phyloP scores from a whole-genome alignment of 345 rosid species.

The Odontarrhena argentea region DNA sequence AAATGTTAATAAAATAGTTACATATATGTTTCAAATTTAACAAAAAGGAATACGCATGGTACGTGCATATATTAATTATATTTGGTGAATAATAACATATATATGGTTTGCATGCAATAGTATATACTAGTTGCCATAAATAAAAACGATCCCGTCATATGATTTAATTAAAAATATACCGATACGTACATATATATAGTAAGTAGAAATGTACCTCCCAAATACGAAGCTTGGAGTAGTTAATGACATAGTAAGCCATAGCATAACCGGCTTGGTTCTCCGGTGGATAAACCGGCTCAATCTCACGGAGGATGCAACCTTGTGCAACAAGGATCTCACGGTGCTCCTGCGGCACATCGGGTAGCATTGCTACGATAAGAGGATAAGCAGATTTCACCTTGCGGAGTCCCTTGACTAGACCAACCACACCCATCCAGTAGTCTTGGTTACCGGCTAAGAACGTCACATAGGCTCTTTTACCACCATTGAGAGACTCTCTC shows the following conservation, averaged over 20 bases:
- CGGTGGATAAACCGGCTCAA: slow-evolving; percentile 60
- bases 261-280: slow-evolving; percentile 55
- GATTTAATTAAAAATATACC: neutral
- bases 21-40: neutral
- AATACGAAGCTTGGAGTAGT: slow-evolving; percentile 76
- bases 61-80: no score
- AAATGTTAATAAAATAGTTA: neutral
- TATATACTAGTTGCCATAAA: no score
- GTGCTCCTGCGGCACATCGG: slow-evolving; percentile 69
- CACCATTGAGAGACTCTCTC: neutral
- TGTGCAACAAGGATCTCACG: slow-evolving; percentile 53
- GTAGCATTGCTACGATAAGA: slow-evolving; percentile 62
- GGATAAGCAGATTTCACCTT: slow-evolving; percentile 54
- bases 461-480: slow-evolving; percentile 50
- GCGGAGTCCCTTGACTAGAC: slow-evolving; percentile 64
- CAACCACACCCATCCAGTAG: slow-evolving; percentile 68
- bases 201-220: slow-evolving; percentile 56
- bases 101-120: no score
- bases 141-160: no score
- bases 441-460: slow-evolving; percentile 68
- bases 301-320: slow-evolving; percentile 62
- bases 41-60: no score
- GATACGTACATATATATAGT: neutral
- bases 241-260: slow-evolving; percentile 73
- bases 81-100: no score